Evolutionary conservation across 2,329 filamentous ascomycete genomes (phyloP).

Genomic region (Nigrograna mackinnonii): DNA sequence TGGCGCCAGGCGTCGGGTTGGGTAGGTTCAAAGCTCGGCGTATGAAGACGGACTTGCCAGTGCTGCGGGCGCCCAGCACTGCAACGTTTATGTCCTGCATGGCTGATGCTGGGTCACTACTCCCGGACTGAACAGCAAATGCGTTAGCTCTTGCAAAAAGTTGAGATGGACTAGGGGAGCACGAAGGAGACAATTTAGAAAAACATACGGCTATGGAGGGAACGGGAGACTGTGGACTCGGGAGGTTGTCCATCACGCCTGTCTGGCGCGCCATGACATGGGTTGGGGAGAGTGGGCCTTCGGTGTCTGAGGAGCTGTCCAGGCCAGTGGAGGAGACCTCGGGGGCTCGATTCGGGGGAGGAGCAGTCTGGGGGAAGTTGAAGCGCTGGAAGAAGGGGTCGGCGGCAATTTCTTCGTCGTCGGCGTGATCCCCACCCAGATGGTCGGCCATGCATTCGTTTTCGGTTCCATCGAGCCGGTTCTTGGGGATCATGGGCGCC

Average conservation of each 20-base stretch:
- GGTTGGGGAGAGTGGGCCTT: constrained; percentile 42
- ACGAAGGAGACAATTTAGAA: too few species aligned
- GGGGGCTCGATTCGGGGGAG: constrained; percentile 17
- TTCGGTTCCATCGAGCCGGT: constrained; percentile 18
- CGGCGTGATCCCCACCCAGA: constrained; percentile 70
- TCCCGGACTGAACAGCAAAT: constrained; percentile 23
- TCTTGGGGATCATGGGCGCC: constrained; percentile 36
- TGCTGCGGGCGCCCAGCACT: constrained; percentile 57
- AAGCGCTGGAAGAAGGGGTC: constrained; percentile 48
- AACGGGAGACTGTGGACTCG: constrained; percentile 19
- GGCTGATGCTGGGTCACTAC: constrained; percentile 30
- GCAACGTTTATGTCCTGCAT: constrained; percentile 62
- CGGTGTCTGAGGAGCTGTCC: constrained; percentile 39
- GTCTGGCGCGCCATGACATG: constrained; percentile 28
- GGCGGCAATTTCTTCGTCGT: constrained; percentile 40
- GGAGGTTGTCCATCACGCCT: constrained; percentile 14
- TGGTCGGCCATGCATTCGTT: constrained; percentile 29
- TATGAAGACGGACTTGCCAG: constrained; percentile 65
- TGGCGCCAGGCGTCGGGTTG: constrained; percentile 45
- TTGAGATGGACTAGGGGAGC: constrained; percentile 1
- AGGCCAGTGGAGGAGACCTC: constrained; percentile 26
- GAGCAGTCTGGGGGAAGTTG: constrained; percentile 36
- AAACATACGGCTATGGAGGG: constrained; percentile 30
- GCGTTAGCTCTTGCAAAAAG: constrained; percentile 18
- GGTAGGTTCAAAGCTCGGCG: constrained; percentile 60